Evolutionary conservation across 192 early-diverging fungal genomes (phyloP), one percentile per base, ranked within the genome.

Genomic region (Coemansia sp.): DNA sequence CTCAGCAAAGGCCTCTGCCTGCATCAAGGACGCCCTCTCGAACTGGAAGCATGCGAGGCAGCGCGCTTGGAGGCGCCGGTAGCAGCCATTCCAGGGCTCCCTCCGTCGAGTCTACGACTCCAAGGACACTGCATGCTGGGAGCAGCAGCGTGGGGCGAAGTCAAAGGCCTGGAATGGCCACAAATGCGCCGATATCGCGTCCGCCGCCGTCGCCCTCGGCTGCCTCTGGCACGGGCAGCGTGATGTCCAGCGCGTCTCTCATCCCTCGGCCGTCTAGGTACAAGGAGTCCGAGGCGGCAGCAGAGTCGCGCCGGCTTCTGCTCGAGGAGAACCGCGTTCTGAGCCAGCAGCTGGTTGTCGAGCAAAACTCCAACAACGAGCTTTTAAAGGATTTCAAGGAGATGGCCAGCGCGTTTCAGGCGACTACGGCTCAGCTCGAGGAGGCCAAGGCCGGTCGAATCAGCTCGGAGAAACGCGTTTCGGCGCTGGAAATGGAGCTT

Each of bases 331-430:
- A 55, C 55, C 55, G 29, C 24, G 49, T 59, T 7, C 6, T 28
- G 20, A 19, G 25, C 49, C 55, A 63, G 6, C 27, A 63, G 51
- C 70, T 78, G 24, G 49, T 1, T 1, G 23, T 60, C 6, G 66
- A 66, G 57, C 66, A 61, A 24, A 54, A 62, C 39, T 49, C 50
- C 24, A 68, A 68, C 55, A n/a, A 63, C 4, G 51, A 54, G 50
- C 70, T 78, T 6, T 22, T 78, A 1, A 36, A 30, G 0, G 60
- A 65, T n/a, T 11, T 72, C 8, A 64, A 65, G 19, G 35, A 47
- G 0, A 63, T 66, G 55, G 55, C 60, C 5, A 25, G 27, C 0
- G 28, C 25, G 14, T 28, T 49, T 18, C 36, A 65, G 39, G n/a
- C 45, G 10, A 47, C 47, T n/a, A 60, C 39, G 16, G 36, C 25